phyloP scores from a whole-genome alignment of 495 filamentous ascomycete genomes.

The Penicillium nucicola region DNA sequence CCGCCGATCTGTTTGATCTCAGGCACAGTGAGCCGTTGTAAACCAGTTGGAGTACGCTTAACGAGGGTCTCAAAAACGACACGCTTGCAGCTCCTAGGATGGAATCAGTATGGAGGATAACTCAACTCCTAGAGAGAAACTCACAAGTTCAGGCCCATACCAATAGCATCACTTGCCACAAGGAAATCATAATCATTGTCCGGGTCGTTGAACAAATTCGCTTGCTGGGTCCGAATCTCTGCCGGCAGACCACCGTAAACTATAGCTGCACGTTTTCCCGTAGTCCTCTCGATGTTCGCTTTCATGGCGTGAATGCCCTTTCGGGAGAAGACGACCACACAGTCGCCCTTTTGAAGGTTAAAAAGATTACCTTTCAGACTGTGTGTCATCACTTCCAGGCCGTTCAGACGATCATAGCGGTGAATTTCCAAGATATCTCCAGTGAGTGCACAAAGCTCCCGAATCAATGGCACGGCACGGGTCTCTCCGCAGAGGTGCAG shows the following conservation, averaged over 20 bases:
- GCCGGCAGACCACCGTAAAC: conserved; percentile 92
- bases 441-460: conserved; percentile 70
- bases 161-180: conserved; percentile 93
- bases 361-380: conserved; percentile 61
- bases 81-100: conserved; percentile 74
- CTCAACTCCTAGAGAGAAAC: conserved; percentile 12
- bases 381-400: conserved; percentile 59
- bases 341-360: conserved; percentile 82
- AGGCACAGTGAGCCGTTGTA: conserved; percentile 57
- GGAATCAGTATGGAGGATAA: conserved; percentile 7
- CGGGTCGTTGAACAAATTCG: conserved; percentile 87
- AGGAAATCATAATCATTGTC: conserved; percentile 93
- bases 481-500: conserved; percentile 93
- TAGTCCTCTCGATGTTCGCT: conserved; percentile 67
- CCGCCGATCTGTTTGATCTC: conserved; percentile 95
- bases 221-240: conserved; percentile 88
- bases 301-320: conserved; percentile 80
- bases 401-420: conserved; percentile 77
- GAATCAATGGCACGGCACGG: conserved; percentile 74
- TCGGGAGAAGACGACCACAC: conserved; percentile 80
- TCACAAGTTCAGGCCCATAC: conserved; percentile 93
- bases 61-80: conserved; percentile 77
- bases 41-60: conserved; percentile 59
- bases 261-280: conserved; percentile 78
- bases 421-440: conserved; percentile 83